A percentile compares a stretch with the other conserved stretches of the same genome.
Conservation (phyloP, 140 eudicot species). For the Erigeron philadelphicus region DNA sequence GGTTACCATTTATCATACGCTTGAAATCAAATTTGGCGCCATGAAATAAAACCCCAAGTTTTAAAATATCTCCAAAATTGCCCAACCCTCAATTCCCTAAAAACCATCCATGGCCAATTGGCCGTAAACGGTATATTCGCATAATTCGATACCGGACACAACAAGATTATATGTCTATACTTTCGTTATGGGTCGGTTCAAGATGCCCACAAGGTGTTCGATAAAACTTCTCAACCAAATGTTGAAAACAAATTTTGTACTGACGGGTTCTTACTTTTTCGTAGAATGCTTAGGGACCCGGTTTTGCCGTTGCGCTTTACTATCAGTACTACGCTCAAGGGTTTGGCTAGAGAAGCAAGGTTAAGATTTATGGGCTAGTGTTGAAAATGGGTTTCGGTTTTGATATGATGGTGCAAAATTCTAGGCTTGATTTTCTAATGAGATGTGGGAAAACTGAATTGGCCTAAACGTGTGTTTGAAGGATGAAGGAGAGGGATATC, state of each 20-base stretch:
- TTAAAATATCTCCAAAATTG: slow-evolving; percentile 8
- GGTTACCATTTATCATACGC: too few relatives aligned
- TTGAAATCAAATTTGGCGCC: too few relatives aligned
- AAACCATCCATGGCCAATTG: slow-evolving; percentile 37
- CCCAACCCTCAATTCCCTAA: slow-evolving; percentile 35
- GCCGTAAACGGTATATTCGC: slow-evolving; percentile 36
- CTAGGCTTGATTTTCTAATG: slow-evolving; percentile 46
- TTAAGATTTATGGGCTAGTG: slow-evolving; percentile 33
- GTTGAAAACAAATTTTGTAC: slow-evolving; percentile 31
- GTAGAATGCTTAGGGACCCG: slow-evolving; percentile 32
- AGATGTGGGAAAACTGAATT: slow-evolving; percentile 39
- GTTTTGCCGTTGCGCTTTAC: slow-evolving; percentile 38
- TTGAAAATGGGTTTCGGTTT: slow-evolving; percentile 36
- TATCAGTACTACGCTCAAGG: slow-evolving; percentile 32
- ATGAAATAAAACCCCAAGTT: too few relatives aligned
- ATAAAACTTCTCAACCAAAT: slow-evolving; percentile 48
- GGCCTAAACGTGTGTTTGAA: slow-evolving; percentile 44
- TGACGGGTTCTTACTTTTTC: slow-evolving; percentile 30
- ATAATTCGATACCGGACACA: slow-evolving; percentile 42
- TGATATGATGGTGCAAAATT: slow-evolving; percentile 46
- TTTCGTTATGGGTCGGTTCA: slow-evolving; percentile 28
- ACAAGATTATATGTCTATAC: slow-evolving; percentile 42
- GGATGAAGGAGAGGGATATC: slow-evolving; percentile 39
- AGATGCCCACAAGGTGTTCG: slow-evolving; percentile 46
- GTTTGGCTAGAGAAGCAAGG: slow-evolving; percentile 36